These are phyloP conservation scores for Penicillium thymicola DNA, from an alignment of 2,329 filamentous ascomycete genomes.

Conservation along the genomic window DNA sequence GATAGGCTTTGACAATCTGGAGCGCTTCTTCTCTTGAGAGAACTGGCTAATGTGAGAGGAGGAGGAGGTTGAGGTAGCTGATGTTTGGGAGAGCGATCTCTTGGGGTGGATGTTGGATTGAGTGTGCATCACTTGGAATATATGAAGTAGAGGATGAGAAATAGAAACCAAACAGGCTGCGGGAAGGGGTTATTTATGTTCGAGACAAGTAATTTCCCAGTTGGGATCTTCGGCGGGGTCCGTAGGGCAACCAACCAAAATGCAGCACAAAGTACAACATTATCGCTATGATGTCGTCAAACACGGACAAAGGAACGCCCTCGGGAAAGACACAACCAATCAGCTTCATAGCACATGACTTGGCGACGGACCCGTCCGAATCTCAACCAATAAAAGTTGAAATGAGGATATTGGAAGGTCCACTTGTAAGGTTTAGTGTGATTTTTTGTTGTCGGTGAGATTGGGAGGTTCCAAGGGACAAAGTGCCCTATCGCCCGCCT, in stretches of 20 bases:
- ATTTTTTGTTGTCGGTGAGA: slow-evolving; percentile 19
- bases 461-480: neutral
- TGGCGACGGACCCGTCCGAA: slow-evolving; percentile 1
- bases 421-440: slow-evolving; percentile 28
- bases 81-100: slow-evolving; percentile 22
- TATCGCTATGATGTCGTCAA: slow-evolving; percentile 6
- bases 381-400: slow-evolving; percentile 10
- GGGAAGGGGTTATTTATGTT: slow-evolving; percentile 19
- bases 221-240: slow-evolving; percentile 4
- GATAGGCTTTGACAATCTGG: slow-evolving; percentile 13
- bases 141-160: neutral
- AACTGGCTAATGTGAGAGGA: slow-evolving; percentile 17
- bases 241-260: slow-evolving; percentile 26
- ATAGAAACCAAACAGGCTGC: neutral
- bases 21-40: slow-evolving; percentile 15
- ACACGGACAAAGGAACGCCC: neutral
- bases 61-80: slow-evolving; percentile 17
- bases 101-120: slow-evolving; percentile 13
- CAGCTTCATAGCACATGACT: neutral
- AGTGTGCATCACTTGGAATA: slow-evolving; percentile 16
- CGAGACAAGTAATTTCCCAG: neutral
- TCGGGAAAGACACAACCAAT: slow-evolving; percentile 8
- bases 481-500: neutral
- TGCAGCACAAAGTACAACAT: neutral
- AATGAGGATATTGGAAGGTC: neutral